Evolutionary conservation across 164 flowering plant genomes (phyloP).

Genomic region (Tinospora cordifolia): DNA sequence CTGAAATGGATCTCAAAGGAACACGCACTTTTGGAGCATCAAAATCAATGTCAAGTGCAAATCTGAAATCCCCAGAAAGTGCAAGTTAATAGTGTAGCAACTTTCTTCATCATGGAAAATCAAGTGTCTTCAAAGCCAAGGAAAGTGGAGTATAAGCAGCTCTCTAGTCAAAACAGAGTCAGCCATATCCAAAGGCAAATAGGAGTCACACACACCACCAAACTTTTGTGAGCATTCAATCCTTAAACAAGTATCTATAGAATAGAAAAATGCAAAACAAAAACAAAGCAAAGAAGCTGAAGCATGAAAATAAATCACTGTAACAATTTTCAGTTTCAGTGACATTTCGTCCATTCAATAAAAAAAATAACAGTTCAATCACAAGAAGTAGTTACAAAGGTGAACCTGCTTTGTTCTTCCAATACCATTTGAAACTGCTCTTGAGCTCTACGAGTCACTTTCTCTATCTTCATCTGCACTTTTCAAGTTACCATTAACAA

Average conservation of each 20-base stretch:
- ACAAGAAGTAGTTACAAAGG: not conserved
- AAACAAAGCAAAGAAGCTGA: not conserved
- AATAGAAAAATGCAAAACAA: not conserved
- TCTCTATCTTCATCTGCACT: constrained; percentile 78
- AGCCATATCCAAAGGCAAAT: not conserved
- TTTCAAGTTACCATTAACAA: constrained; percentile 1
- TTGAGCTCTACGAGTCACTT: constrained; percentile 92
- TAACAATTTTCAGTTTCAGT: not conserved
- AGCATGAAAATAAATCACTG: not conserved
- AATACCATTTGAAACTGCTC: constrained; percentile 94
- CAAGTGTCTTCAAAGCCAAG: not conserved
- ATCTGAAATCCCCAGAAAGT: constrained; percentile 37
- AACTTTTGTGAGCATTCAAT: not conserved
- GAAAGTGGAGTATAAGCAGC: not conserved
- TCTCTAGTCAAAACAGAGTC: not conserved
- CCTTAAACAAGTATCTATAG: not conserved
- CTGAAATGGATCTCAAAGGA: constrained; percentile 47
- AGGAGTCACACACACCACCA: not conserved
- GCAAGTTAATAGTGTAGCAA: not conserved
- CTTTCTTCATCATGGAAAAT: not conserved
- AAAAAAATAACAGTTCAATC: not conserved
- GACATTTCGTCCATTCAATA: not conserved
- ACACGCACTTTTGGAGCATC: constrained; percentile 97
- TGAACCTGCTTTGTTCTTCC: constrained; percentile 93
- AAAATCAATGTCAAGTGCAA: constrained; percentile 91